A percentile compares a stretch with the other conserved stretches of the same genome.
phyloP scores from a whole-genome alignment of 1,139 yeast species.

The Kodamaea alishanica region DNA sequence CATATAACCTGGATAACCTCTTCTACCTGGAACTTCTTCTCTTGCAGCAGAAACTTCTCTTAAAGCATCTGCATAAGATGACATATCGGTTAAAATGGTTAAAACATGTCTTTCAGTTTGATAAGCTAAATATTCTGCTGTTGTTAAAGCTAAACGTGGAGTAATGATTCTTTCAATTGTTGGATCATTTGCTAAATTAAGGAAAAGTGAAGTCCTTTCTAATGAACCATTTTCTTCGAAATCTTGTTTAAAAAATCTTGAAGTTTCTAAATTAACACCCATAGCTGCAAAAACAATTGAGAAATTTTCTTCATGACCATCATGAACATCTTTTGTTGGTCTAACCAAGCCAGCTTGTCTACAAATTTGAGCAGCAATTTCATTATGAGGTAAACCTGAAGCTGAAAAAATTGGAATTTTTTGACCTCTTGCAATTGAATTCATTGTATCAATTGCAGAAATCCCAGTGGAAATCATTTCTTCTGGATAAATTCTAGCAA shows the following conservation, averaged over 20 bases:
- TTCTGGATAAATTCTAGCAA: constrained; percentile 97
- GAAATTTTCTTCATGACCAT: constrained; percentile 99
- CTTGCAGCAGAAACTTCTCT: constrained; percentile 99
- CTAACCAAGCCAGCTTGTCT: constrained; percentile 99
- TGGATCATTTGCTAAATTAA: constrained; percentile 98
- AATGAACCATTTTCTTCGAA: constrained; percentile 98
- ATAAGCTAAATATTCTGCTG: constrained; percentile 97
- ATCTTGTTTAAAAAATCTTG: constrained; percentile 95
- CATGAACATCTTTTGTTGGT: constrained; percentile 99
- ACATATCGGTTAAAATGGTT: constrained; percentile 97
- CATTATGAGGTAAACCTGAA: constrained; percentile 98
- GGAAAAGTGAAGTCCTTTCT: constrained; percentile 94
- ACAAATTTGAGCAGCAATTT: constrained; percentile 99
- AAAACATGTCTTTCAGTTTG: constrained; percentile 99
- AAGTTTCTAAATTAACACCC: constrained; percentile 93
- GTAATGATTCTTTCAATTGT: constrained; percentile 99
- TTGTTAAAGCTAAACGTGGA: constrained; percentile 98
- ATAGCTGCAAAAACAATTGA: constrained; percentile 98
- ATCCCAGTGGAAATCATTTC: constrained; percentile 99
- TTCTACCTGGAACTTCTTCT: constrained; percentile 99
- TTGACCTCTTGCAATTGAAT: constrained; percentile 99
- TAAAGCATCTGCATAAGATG: constrained; percentile 97
- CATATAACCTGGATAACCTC: constrained; percentile 99
- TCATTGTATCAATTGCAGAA: constrained; percentile 98
- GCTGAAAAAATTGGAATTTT: constrained; percentile 98